Conservation (phyloP, 345 rosid species). For the Moringa oleifera region DNA sequence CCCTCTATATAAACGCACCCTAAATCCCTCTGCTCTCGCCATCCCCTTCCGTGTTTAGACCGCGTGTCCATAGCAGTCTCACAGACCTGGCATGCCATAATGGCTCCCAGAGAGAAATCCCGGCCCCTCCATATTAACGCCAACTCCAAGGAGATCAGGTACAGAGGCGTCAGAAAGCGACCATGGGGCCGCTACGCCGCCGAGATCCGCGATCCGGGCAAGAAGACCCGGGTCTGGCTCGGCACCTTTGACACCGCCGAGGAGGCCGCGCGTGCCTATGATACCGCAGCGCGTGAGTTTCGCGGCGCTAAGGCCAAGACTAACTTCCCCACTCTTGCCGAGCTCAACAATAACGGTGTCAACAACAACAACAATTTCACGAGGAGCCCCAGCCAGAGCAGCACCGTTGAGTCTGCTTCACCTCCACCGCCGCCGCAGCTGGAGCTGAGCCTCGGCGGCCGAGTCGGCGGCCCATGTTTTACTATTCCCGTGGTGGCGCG, state of each 20-base stretch:
- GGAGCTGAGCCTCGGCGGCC: slow-evolving; percentile 45
- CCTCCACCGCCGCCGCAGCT: slow-evolving; percentile 42
- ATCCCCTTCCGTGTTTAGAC: slow-evolving; percentile 3
- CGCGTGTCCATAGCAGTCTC: no score
- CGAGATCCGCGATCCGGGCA: slow-evolving; percentile 93
- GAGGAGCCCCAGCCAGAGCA: slow-evolving; percentile 76
- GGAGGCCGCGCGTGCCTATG: slow-evolving; percentile 95
- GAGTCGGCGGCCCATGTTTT: slow-evolving; percentile 22
- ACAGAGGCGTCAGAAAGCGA: slow-evolving; percentile 82
- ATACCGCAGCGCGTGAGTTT: slow-evolving; percentile 76
- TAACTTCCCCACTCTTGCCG: slow-evolving; percentile 45
- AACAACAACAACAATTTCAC: slow-evolving; percentile 17
- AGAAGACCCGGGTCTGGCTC: slow-evolving; percentile 92
- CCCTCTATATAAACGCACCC: slow-evolving; percentile 27
- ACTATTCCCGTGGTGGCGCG: slow-evolving; percentile 21
- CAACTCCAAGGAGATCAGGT: slow-evolving; percentile 54
- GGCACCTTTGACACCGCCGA: slow-evolving; percentile 89
- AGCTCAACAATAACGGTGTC: slow-evolving; percentile 23
- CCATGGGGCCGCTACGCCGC: slow-evolving; percentile 98
- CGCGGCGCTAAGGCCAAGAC: slow-evolving; percentile 87
- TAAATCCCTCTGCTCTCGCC: not conserved
- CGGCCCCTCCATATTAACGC: slow-evolving; percentile 15
- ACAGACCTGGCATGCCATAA: slow-evolving; percentile 8
- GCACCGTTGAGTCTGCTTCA: slow-evolving; percentile 73
- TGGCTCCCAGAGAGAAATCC: slow-evolving; percentile 51